phyloP scores from a whole-genome alignment of 495 filamentous ascomycete species.

The Podospora pseudoanserina region DNA sequence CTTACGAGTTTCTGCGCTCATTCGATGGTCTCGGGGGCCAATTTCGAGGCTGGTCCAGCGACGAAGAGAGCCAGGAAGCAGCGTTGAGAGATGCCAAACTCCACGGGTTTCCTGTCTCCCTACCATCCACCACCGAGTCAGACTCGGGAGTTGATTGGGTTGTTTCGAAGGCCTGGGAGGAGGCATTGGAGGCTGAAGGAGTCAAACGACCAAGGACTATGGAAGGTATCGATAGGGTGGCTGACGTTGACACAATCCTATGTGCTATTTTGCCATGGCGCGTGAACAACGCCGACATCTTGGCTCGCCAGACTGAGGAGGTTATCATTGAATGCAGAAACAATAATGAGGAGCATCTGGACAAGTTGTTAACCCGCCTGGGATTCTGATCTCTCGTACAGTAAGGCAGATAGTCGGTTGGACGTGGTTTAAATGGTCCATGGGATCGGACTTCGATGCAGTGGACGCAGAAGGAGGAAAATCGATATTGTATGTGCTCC shows the following conservation, averaged over 20 bases:
- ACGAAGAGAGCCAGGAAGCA: slow-evolving; percentile 11
- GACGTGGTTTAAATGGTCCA: no score
- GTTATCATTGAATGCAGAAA: slow-evolving; percentile 8
- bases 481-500: no score
- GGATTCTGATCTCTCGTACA: slow-evolving; percentile 5
- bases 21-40: not conserved
- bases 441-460: no score
- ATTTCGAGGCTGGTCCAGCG: slow-evolving; percentile 9
- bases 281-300: slow-evolving; percentile 7
- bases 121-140: slow-evolving; percentile 2
- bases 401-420: no score
- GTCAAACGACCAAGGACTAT: slow-evolving; percentile 7
- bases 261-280: slow-evolving; percentile 10
- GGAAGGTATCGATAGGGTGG: slow-evolving; percentile 6
- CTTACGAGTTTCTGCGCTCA: slow-evolving; percentile 9
- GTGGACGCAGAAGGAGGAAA: no score
- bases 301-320: slow-evolving; percentile 5
- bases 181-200: slow-evolving; percentile 7
- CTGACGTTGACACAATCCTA: slow-evolving; percentile 13
- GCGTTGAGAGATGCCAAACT: slow-evolving; percentile 12
- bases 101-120: slow-evolving; percentile 10
- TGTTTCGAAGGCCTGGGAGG: slow-evolving; percentile 11
- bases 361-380: slow-evolving; percentile 10
- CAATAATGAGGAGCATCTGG: slow-evolving; percentile 14
- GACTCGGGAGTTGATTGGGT: slow-evolving; percentile 6